Conservation (phyloP, 108 stramenopile genomes). For the Discostella stelligeroides region DNA sequence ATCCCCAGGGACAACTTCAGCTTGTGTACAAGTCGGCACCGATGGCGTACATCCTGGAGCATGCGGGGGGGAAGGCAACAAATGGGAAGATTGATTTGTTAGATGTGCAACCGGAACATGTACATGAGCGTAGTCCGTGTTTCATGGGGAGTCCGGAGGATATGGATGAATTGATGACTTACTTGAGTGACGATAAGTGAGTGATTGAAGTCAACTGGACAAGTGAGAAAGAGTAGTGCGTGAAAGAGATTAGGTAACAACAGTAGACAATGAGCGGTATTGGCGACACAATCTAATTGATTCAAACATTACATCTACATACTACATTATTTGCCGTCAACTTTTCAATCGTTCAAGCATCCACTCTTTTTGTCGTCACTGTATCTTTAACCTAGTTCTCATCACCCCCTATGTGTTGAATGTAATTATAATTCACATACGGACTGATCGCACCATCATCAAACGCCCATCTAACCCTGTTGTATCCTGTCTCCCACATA, state of each 20-base stretch:
- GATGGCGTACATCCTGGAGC: constrained; percentile 94
- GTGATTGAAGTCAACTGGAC: too few species aligned
- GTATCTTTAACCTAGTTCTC: neutral
- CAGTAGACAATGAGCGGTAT: too few species aligned
- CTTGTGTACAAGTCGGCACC: constrained; percentile 89
- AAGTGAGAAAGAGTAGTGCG: too few species aligned
- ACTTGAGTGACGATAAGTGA: constrained; percentile 40
- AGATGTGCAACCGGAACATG: constrained; percentile 60
- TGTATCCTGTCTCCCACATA: constrained; percentile 41
- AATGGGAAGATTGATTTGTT: constrained; percentile 63
- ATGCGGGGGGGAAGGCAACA: constrained; percentile 88
- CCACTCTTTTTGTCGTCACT: too few species aligned
- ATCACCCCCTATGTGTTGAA: neutral
- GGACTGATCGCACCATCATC: constrained; percentile 35
- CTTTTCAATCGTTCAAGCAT: too few species aligned
- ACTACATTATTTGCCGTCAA: too few species aligned
- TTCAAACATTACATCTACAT: too few species aligned
- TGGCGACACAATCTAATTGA: too few species aligned
- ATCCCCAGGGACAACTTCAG: constrained; percentile 87
- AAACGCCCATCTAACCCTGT: constrained; percentile 37
- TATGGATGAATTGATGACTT: constrained; percentile 74
- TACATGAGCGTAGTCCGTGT: constrained; percentile 83
- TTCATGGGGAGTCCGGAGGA: constrained; percentile 86
- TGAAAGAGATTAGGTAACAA: too few species aligned
- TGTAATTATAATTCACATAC: neutral